Percentiles rank a stretch among this genome's conserved stretches.
Evolutionary conservation across 2,329 filamentous ascomycete genomes (phyloP).

Genomic region (Apiospora saccharicola): DNA sequence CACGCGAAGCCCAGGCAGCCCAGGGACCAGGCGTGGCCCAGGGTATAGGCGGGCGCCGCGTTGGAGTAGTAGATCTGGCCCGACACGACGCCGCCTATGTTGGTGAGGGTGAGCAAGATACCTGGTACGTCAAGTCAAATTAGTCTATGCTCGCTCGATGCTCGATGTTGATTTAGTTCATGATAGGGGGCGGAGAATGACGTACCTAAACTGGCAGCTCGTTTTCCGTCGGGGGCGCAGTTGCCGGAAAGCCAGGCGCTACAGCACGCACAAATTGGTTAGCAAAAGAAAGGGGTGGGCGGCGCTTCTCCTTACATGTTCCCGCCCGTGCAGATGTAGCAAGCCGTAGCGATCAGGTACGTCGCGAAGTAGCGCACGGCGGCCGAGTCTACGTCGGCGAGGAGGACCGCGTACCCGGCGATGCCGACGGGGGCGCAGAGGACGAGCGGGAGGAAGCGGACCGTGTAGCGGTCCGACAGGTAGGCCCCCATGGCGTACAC

Average conservation of each 20-base stretch:
- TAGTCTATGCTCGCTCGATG: neutral
- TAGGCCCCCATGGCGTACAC: conserved; percentile 49
- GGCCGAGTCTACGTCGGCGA: conserved; percentile 32
- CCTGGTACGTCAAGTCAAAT: neutral
- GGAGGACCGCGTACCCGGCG: conserved; percentile 37
- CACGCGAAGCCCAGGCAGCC: conserved; percentile 46
- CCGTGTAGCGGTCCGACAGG: conserved; percentile 46
- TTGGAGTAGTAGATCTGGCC: conserved; percentile 40
- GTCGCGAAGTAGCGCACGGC: conserved; percentile 38
- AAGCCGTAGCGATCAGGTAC: conserved; percentile 38
- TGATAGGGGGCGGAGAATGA: neutral
- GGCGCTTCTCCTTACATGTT: conserved; percentile 36
- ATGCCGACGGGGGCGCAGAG: conserved; percentile 40
- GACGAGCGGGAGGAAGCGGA: conserved; percentile 46
- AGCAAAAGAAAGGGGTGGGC: neutral
- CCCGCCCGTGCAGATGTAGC: conserved; percentile 37
- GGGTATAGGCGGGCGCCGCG: conserved; percentile 35
- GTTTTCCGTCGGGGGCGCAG: conserved; percentile 39
- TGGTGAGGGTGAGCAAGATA: conserved; percentile 36
- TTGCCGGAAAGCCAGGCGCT: conserved; percentile 40
- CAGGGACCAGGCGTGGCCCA: conserved; percentile 46
- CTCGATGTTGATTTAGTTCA: neutral
- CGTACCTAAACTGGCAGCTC: conserved; percentile 39
- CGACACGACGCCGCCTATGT: conserved; percentile 37
- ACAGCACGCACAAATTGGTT: too few species aligned